Percentiles rank a stretch among this genome's conserved stretches.
Evolutionary conservation across 768 basidiomycete genomes (phyloP).

Genomic region (Xerocomellus intermedius): DNA sequence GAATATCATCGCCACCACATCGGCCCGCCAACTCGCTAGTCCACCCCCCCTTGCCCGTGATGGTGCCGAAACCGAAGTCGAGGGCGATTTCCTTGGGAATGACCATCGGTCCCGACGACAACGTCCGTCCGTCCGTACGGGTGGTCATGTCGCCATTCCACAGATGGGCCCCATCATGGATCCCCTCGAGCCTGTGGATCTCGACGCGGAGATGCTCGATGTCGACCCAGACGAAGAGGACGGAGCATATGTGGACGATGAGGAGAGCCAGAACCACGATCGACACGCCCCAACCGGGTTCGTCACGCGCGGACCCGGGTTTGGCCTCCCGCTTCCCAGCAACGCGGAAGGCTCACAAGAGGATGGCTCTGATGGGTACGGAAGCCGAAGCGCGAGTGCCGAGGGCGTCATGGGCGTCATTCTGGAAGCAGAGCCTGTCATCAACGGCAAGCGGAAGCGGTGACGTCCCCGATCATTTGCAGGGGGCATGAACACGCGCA

Average conservation of each 20-base stretch:
- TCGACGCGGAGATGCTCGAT: slow-evolving; percentile 32
- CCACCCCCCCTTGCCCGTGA: slow-evolving; percentile 26
- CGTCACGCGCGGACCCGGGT: slow-evolving; percentile 17
- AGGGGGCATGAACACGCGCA: neutral
- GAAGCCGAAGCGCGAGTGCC: slow-evolving; percentile 18
- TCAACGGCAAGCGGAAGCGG: slow-evolving; percentile 27
- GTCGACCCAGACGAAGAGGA: slow-evolving; percentile 11
- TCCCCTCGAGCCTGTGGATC: slow-evolving; percentile 10
- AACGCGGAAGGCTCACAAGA: slow-evolving; percentile 13
- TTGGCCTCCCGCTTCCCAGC: slow-evolving; percentile 14
- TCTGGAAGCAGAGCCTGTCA: slow-evolving; percentile 6
- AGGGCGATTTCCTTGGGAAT: slow-evolving; percentile 21
- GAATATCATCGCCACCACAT: neutral
- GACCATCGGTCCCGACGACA: slow-evolving; percentile 15
- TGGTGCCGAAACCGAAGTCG: slow-evolving; percentile 36
- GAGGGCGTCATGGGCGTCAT: slow-evolving; percentile 8
- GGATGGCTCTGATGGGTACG: slow-evolving; percentile 23
- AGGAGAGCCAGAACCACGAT: slow-evolving; percentile 9
- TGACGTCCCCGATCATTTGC: neutral
- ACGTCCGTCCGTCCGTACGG: slow-evolving; percentile 29
- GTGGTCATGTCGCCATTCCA: slow-evolving; percentile 19
- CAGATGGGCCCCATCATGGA: slow-evolving; percentile 8
- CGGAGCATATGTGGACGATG: slow-evolving; percentile 3
- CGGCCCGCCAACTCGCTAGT: slow-evolving; percentile 18
- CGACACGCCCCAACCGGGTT: neutral